Base-by-base conservation (phyloP, 2,329 filamentous ascomycete species). In the Monosporascus sp. region DNA sequence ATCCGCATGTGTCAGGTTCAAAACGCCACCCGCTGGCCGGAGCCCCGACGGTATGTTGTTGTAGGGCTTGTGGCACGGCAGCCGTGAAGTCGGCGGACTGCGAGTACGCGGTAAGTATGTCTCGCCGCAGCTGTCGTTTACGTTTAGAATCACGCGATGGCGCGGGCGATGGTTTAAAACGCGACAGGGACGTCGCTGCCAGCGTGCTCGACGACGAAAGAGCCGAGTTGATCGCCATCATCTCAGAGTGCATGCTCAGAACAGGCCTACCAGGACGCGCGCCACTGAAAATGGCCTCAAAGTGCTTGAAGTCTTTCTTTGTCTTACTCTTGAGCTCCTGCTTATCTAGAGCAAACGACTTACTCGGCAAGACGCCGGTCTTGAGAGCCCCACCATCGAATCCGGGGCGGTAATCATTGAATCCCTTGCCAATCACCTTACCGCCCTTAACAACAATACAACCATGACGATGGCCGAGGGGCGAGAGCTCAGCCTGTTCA, bases 151-250 rank as follows among this genome's bases (percentile, higher is more conserved):
- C 64, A 56, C 48, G 45, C 52, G 53, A 41, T 43, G 49, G 35
- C 40, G 50, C 41, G 45, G 20, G 40, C 50, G 50, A 48, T 69
- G 75, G 73, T 76, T 79, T 78, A 72, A 77, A 59, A 62, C 65
- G 72, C 50, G 68, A 76, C 67, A 72, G 66, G 46, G 70, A 65
- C 53, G 62, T 73, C 58, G 70, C 71, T 49, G 73, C 71, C 63
- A 73, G 60, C 48, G 70, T 72, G 58, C 68, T 72, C 50, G 73
- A 77, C 50, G 73, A 68, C 41, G 72, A 67, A 50, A 79, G 72
- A 44, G 77, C 76, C 27, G 73, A 74, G 60, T 76, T 73, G 61
- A 81, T 78, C 27, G 77, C 78, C 75, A 79, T 79, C 76, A 80
- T 80, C 69, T 80, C 77, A 4, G 74, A 74, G 59, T 81, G 78